Conservation (phyloP, 2,329 filamentous ascomycete genomes). For the Colletotrichum lentis region DNA sequence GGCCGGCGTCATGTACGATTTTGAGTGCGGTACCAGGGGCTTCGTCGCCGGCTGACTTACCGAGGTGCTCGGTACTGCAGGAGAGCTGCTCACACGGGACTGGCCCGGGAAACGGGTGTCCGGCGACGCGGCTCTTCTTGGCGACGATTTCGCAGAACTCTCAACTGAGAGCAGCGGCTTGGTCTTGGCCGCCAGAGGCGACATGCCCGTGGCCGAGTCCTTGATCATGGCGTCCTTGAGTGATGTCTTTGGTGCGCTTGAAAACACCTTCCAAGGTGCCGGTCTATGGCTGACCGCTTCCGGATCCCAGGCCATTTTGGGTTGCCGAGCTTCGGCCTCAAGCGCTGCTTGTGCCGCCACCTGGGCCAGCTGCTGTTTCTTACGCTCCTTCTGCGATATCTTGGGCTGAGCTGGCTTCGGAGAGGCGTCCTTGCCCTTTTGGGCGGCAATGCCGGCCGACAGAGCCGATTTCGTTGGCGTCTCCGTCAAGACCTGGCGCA, state of each 20-base stretch:
- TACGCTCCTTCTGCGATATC: slow-evolving; percentile 91
- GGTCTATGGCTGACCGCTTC: slow-evolving; percentile 49
- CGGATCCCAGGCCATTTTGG: slow-evolving; percentile 57
- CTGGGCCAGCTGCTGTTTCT: slow-evolving; percentile 78
- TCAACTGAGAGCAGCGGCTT: slow-evolving; percentile 58
- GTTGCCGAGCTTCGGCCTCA: slow-evolving; percentile 46
- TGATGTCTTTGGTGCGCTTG: slow-evolving; percentile 57
- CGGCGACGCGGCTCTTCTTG: slow-evolving; percentile 64
- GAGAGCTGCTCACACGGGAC: slow-evolving; percentile 50
- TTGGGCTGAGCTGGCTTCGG: slow-evolving; percentile 60
- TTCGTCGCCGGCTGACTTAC: slow-evolving; percentile 47
- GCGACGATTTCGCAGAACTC: slow-evolving; percentile 49
- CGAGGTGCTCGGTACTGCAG: slow-evolving; percentile 42
- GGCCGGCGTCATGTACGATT: slow-evolving; percentile 64
- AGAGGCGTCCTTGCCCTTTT: slow-evolving; percentile 53
- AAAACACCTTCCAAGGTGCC: slow-evolving; percentile 73
- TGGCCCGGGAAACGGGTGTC: slow-evolving; percentile 71
- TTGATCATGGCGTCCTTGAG: slow-evolving; percentile 58
- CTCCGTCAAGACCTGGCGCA: slow-evolving; percentile 78
- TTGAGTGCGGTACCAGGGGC: slow-evolving; percentile 66
- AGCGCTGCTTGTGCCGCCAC: slow-evolving; percentile 55
- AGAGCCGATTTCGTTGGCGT: slow-evolving; percentile 62
- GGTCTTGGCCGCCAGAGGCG: slow-evolving; percentile 41
- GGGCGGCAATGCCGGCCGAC: slow-evolving; percentile 62
- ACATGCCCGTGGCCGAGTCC: slow-evolving; percentile 43